Conservation (phyloP, 129 eudicot genomes). For the Glebionis coronaria region DNA sequence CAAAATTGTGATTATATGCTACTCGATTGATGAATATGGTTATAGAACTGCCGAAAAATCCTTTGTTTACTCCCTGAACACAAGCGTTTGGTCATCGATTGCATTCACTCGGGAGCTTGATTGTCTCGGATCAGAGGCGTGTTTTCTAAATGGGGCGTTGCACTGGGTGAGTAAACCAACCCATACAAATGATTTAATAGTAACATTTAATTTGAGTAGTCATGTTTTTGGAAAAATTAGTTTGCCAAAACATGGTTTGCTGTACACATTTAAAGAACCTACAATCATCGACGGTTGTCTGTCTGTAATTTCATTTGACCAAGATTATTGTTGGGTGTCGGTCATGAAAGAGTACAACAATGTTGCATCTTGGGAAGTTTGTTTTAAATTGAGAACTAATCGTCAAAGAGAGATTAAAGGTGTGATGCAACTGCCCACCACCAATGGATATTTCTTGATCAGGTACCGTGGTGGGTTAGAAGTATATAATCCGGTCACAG, state of each 20-base stretch:
- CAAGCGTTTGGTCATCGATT: not conserved
- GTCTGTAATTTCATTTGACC: not conserved
- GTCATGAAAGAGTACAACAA: not conserved
- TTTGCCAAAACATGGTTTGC: not conserved
- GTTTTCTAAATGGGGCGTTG: too few species aligned
- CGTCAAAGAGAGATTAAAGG: too few species aligned
- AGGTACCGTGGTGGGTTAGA: not conserved
- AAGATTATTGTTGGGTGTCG: not conserved
- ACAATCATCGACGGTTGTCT: not conserved
- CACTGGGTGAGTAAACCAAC: too few species aligned
- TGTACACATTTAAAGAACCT: not conserved
- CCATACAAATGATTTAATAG: too few species aligned
- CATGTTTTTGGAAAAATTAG: not conserved
- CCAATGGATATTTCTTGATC: not conserved
- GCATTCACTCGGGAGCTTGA: not conserved
- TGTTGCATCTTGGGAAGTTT: not conserved
- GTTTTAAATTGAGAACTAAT: not conserved
- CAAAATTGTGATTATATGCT: not conserved
- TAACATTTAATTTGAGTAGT: not conserved
- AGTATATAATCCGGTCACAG: not conserved
- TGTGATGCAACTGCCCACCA: not conserved
- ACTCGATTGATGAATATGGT: not conserved
- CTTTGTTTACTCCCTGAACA: too few species aligned
- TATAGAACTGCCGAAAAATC: too few species aligned
- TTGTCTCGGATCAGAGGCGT: too few species aligned